Conservation (phyloP, 2,329 filamentous ascomycete species). For the Colletotrichum chrysophilum region DNA sequence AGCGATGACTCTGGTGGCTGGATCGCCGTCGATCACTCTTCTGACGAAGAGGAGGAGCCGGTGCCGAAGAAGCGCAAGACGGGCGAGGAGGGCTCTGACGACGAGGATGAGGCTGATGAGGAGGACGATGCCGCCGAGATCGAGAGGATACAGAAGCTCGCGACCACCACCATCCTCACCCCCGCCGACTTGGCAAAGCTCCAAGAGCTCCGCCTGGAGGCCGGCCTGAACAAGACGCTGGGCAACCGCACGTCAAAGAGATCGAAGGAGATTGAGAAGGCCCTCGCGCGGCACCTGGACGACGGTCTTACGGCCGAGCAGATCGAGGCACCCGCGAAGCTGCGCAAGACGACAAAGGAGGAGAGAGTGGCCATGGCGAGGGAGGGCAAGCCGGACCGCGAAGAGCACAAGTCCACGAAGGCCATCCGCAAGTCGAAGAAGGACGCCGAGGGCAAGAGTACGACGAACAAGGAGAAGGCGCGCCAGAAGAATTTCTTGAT, state of each 20-base stretch:
- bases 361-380: slow-evolving; percentile 84
- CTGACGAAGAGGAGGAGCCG: slow-evolving; percentile 79
- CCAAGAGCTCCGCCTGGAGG: slow-evolving; percentile 79
- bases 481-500: slow-evolving; percentile 99
- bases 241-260: slow-evolving; percentile 36
- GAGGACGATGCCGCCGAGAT: slow-evolving; percentile 49
- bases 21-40: slow-evolving; percentile 89
- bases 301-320: slow-evolving; percentile 89
- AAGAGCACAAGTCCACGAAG: slow-evolving; percentile 85
- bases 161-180: slow-evolving; percentile 93
- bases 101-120: slow-evolving; percentile 39
- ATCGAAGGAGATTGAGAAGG: slow-evolving; percentile 53
- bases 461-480: slow-evolving; percentile 96
- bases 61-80: slow-evolving; percentile 52
- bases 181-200: slow-evolving; percentile 96
- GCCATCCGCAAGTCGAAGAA: slow-evolving; percentile 88
- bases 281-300: slow-evolving; percentile 72
- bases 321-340: slow-evolving; percentile 83
- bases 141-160: slow-evolving; percentile 71
- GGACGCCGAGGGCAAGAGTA: slow-evolving; percentile 88
- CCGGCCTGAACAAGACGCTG: slow-evolving; percentile 71
- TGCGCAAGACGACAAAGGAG: slow-evolving; percentile 87
- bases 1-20: slow-evolving; percentile 82
- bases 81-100: slow-evolving; percentile 20
- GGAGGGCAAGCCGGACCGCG: slow-evolving; percentile 78